phyloP scores from a whole-genome alignment of 371 early-diverging fungal genomes.

The Mortierella sp. region DNA sequence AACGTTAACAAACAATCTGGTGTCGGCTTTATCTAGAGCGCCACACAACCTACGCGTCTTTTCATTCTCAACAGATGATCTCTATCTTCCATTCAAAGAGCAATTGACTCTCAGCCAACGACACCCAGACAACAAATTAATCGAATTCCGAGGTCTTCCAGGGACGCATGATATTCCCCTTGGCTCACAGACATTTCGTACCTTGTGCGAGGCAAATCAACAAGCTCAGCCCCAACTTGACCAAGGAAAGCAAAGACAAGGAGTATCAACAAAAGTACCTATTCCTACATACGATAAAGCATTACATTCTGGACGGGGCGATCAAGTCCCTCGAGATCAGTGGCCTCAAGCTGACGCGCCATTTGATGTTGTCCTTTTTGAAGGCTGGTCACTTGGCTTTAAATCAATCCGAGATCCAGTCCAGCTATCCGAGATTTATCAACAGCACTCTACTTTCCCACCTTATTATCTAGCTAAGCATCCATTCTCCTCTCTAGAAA shows the following conservation, averaged over 20 bases:
- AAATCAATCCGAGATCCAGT: constrained; percentile 63
- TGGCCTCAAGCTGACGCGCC: constrained; percentile 73
- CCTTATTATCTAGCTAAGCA: constrained; percentile 22
- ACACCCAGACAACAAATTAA: constrained; percentile 74
- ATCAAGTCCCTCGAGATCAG: constrained; percentile 67
- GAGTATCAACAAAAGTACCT: constrained; percentile 23
- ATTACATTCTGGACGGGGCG: constrained; percentile 81
- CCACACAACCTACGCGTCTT: constrained; percentile 69
- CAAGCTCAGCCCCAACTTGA: not conserved
- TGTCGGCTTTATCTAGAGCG: constrained; percentile 56
- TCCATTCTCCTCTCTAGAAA: constrained; percentile 41
- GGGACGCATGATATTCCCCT: constrained; percentile 91
- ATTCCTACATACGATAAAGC: constrained; percentile 91
- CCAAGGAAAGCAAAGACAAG: not conserved
- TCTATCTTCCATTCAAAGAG: constrained; percentile 80
- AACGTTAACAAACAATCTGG: constrained; percentile 70
- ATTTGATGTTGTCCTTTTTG: constrained; percentile 87
- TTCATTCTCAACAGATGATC: constrained; percentile 88
- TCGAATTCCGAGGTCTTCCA: constrained; percentile 85
- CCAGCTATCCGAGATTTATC: constrained; percentile 49
- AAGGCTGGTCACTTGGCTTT: constrained; percentile 96
- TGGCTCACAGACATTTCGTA: constrained; percentile 64
- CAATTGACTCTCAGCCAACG: constrained; percentile 66
- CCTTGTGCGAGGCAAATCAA: constrained; percentile 57
- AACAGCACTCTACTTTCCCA: constrained; percentile 14